Evolutionary conservation across 306 rosid genomes (phyloP).

Genomic region (Malus fusca): DNA sequence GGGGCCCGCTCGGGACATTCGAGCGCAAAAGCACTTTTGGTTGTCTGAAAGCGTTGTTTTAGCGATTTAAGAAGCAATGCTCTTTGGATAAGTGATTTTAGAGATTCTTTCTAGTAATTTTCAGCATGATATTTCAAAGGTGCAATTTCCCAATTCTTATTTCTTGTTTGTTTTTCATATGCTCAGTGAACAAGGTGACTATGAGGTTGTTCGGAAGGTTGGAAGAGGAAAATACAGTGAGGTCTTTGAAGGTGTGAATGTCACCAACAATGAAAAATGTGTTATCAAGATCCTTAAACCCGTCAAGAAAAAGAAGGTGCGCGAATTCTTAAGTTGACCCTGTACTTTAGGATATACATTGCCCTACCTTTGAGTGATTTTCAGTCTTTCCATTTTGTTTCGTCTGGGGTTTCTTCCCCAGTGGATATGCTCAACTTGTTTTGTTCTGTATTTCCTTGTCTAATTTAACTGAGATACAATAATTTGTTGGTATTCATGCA

Average conservation of each 20-base stretch:
- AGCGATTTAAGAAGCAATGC: neutral
- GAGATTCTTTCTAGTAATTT: neutral
- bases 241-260: constrained; percentile 28
- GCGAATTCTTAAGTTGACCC: neutral
- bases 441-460: neutral
- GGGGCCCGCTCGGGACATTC: neutral
- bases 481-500: constrained; percentile 7
- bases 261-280: constrained; percentile 22
- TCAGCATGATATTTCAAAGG: neutral
- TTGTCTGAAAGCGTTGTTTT: neutral
- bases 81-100: neutral
- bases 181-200: constrained; percentile 26
- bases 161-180: neutral
- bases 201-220: constrained; percentile 28
- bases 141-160: neutral
- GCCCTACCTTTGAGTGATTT: neutral
- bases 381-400: neutral
- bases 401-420: neutral
- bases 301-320: constrained; percentile 27
- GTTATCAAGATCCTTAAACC: constrained; percentile 33
- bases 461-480: neutral
- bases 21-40: neutral
- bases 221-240: constrained; percentile 33
- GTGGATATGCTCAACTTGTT: neutral
- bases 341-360: neutral